These are phyloP conservation scores for Toxoplasma gondii DNA, from an alignment of 169 alveolate species.

Conservation along the genomic window DNA sequence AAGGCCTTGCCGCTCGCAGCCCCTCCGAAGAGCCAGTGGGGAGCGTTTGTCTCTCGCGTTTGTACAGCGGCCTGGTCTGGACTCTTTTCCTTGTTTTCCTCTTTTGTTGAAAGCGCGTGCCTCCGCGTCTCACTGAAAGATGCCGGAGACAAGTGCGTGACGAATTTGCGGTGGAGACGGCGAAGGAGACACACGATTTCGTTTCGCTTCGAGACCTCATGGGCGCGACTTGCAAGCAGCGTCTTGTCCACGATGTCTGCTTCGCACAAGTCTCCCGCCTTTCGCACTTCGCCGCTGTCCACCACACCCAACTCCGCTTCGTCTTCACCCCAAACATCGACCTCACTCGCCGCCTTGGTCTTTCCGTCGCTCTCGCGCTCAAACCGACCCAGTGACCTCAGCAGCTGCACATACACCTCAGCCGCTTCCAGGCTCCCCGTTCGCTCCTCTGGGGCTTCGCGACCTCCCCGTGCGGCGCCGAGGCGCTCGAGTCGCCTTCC, in stretches of 20 bases:
- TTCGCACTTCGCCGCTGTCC: too few species aligned
- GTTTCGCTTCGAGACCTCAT: too few species aligned
- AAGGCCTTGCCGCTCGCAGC: too few species aligned
- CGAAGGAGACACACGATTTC: too few species aligned
- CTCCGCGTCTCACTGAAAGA: not conserved
- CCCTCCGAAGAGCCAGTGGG: not conserved
- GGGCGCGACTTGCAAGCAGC: too few species aligned
- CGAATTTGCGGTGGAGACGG: too few species aligned
- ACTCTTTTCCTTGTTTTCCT: not conserved
- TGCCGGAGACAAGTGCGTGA: not conserved
- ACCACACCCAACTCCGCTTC: too few species aligned
- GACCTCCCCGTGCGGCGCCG: too few species aligned
- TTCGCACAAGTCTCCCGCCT: too few species aligned
- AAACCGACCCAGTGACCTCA: not conserved
- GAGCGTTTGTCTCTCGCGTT: not conserved
- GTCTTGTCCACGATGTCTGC: too few species aligned
- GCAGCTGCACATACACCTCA: not conserved
- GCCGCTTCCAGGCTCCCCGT: not conserved
- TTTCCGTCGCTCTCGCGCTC: not conserved
- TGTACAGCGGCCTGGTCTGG: not conserved
- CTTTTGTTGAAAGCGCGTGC: not conserved
- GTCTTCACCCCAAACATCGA: not conserved
- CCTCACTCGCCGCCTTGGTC: not conserved
- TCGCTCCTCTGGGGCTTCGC: not conserved
- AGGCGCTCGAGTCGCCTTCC: too few species aligned